These are phyloP conservation scores for Trichoderma reesei DNA, from an alignment of 495 filamentous ascomycete species.

Conservation along the genomic window DNA sequence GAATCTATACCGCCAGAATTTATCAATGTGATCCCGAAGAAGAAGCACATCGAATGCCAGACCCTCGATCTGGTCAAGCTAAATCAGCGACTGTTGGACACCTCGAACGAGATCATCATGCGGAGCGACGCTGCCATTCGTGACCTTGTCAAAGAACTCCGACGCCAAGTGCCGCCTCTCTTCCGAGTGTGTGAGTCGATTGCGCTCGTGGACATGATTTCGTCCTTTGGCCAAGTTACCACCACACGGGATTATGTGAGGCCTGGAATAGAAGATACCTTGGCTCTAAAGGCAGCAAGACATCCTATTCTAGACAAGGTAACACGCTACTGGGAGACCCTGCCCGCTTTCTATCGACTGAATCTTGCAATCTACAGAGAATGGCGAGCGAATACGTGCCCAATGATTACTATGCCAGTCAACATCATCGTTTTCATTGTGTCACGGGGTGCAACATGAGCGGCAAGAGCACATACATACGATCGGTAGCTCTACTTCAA, in stretches of 20 bases:
- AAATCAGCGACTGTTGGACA: slow-evolving; percentile 62
- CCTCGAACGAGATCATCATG: slow-evolving; percentile 68
- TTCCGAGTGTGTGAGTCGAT: slow-evolving; percentile 78
- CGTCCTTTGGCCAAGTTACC: slow-evolving; percentile 68
- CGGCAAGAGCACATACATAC: slow-evolving; percentile 95
- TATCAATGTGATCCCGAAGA: slow-evolving; percentile 66
- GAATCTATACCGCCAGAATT: slow-evolving; percentile 50
- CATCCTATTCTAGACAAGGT: slow-evolving; percentile 81
- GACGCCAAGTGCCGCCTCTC: slow-evolving; percentile 55
- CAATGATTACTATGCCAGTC: slow-evolving; percentile 78
- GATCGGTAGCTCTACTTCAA: slow-evolving; percentile 69
- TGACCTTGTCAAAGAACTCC: slow-evolving; percentile 55
- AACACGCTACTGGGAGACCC: slow-evolving; percentile 2
- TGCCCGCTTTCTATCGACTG: neutral
- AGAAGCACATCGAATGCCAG: slow-evolving; percentile 69
- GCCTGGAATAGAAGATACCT: slow-evolving; percentile 61
- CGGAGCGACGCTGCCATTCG: slow-evolving; percentile 67
- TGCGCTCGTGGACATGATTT: slow-evolving; percentile 87
- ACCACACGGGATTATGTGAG: slow-evolving; percentile 71
- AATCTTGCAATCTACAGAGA: slow-evolving; percentile 17
- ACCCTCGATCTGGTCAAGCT: slow-evolving; percentile 73
- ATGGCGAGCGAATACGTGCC: slow-evolving; percentile 58
- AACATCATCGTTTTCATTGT: slow-evolving; percentile 74
- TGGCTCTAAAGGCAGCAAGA: slow-evolving; percentile 71
- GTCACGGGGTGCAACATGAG: slow-evolving; percentile 98